Evolutionary conservation across 139 green algal genomes (phyloP).

Genomic region (Spirogloea muscicola): DNA sequence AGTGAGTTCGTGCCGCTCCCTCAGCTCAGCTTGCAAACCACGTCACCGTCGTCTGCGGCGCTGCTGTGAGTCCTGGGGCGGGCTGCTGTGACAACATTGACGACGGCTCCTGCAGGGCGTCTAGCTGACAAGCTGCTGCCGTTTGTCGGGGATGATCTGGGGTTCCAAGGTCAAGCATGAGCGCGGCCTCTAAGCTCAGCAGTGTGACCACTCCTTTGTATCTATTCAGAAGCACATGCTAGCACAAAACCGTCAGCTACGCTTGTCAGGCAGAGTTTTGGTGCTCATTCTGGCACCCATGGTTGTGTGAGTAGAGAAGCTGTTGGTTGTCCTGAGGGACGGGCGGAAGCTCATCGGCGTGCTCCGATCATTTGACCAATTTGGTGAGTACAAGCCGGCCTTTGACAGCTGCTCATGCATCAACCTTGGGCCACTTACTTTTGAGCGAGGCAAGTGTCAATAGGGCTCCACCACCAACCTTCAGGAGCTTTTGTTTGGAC

Average conservation of each 20-base stretch:
- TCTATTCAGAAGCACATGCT: background rate
- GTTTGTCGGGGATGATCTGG: no score
- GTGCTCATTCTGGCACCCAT: background rate
- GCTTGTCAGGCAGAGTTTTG: background rate
- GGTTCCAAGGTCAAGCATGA: background rate
- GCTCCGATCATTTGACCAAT: constrained; percentile 75
- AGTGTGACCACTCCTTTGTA: constrained; percentile 4
- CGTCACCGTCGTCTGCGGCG: background rate
- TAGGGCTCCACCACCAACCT: no score
- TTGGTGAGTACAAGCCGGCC: constrained; percentile 61
- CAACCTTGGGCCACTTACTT: no score
- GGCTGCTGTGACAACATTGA: constrained; percentile 5
- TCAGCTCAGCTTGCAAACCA: constrained; percentile 5
- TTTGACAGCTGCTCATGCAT: no score
- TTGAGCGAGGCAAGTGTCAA: no score
- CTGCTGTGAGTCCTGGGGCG: background rate
- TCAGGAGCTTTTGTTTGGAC: no score
- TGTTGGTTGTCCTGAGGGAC: constrained; percentile 67
- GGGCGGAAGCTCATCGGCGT: constrained; percentile 69
- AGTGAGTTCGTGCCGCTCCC: constrained; percentile 19
- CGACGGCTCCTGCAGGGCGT: no score
- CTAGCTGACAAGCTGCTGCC: no score
- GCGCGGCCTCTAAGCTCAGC: background rate
- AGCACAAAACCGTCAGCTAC: background rate
- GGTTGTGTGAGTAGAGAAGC: constrained; percentile 49